phyloP scores from a whole-genome alignment of 768 basidiomycete species.

The Rhizopogon vulgaris region DNA sequence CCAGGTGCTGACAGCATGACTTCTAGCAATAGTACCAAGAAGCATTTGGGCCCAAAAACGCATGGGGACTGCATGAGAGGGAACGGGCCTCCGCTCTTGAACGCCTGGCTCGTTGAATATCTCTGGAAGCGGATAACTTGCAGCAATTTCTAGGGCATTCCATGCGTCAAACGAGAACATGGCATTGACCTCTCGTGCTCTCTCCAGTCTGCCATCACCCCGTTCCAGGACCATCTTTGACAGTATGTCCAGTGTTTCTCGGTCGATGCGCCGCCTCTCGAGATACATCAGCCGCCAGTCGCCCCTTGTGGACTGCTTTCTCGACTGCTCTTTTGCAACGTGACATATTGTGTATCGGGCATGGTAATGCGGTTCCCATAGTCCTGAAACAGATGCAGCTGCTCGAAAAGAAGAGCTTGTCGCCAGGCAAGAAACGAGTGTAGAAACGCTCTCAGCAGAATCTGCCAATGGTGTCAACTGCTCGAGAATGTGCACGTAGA shows the following conservation, averaged over 20 bases:
- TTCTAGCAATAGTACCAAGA: constrained; percentile 38
- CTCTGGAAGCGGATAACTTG: constrained; percentile 28
- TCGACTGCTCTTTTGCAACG: constrained; percentile 29
- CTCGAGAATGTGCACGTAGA: constrained; percentile 32
- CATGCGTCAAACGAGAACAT: constrained; percentile 47
- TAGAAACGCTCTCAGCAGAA: constrained; percentile 20
- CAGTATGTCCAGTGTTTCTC: constrained; percentile 32
- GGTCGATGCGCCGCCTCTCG: constrained; percentile 40
- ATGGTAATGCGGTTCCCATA: constrained; percentile 53
- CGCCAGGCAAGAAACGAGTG: constrained; percentile 35
- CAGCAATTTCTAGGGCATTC: constrained; percentile 43
- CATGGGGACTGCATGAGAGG: constrained; percentile 32
- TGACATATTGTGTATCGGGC: constrained; percentile 41
- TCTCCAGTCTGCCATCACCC: constrained; percentile 28
- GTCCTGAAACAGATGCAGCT: constrained; percentile 32
- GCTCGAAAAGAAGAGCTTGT: constrained; percentile 34
- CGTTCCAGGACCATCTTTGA: constrained; percentile 34
- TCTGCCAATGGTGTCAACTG: constrained; percentile 22
- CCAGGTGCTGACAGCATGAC: constrained; percentile 37
- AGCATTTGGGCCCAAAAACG: constrained; percentile 46
- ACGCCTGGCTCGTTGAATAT: constrained; percentile 17
- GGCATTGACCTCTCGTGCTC: constrained; percentile 33
- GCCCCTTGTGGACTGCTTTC: constrained; percentile 20
- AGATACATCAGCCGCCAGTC: constrained; percentile 46
- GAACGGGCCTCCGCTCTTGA: background rate